A percentile compares a stretch with the other conserved stretches of the same genome.
These are phyloP conservation scores for Penicillium macrosclerotiorum DNA, from an alignment of 495 filamentous ascomycete species.

Conservation along the genomic window DNA sequence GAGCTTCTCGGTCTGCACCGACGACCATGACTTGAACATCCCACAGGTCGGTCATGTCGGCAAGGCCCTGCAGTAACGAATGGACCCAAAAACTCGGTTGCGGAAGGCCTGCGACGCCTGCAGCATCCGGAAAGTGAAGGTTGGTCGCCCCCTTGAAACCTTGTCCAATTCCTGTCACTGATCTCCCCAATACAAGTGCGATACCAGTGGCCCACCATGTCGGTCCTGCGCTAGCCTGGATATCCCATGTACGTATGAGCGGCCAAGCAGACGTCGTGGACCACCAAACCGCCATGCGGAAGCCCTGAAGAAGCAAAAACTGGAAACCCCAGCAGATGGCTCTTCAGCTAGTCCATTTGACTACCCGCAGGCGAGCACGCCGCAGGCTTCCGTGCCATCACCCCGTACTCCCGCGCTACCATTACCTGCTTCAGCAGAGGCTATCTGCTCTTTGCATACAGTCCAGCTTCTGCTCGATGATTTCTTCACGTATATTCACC, in stretches of 20 bases:
- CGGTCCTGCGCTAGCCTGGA: conserved; percentile 73
- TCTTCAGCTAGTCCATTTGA: conserved; percentile 27
- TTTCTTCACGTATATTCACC: conserved; percentile 88
- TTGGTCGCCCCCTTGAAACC: conserved; percentile 33
- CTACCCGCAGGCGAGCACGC: conserved; percentile 20
- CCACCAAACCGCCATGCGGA: conserved; percentile 86
- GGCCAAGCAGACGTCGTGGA: conserved; percentile 75
- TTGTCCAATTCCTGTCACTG: background rate
- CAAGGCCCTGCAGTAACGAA: conserved; percentile 19
- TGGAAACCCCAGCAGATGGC: conserved; percentile 39
- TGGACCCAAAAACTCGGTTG: conserved; percentile 53
- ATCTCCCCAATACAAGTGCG: conserved; percentile 56
- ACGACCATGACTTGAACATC: conserved; percentile 17
- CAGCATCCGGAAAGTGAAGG: conserved; percentile 83
- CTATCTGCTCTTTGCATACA: conserved; percentile 68
- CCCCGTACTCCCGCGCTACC: conserved; percentile 22
- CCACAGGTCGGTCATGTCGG: conserved; percentile 26
- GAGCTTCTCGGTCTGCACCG: background rate
- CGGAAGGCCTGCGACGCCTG: conserved; percentile 84
- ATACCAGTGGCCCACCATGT: conserved; percentile 76
- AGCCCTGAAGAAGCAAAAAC: conserved; percentile 66
- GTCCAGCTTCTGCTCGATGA: conserved; percentile 74
- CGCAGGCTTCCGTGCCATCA: conserved; percentile 17
- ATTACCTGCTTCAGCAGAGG: conserved; percentile 56
- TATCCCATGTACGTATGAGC: conserved; percentile 79